Conservation (phyloP, 768 basidiomycete species). For the Agaricus sinodeliciosus region DNA sequence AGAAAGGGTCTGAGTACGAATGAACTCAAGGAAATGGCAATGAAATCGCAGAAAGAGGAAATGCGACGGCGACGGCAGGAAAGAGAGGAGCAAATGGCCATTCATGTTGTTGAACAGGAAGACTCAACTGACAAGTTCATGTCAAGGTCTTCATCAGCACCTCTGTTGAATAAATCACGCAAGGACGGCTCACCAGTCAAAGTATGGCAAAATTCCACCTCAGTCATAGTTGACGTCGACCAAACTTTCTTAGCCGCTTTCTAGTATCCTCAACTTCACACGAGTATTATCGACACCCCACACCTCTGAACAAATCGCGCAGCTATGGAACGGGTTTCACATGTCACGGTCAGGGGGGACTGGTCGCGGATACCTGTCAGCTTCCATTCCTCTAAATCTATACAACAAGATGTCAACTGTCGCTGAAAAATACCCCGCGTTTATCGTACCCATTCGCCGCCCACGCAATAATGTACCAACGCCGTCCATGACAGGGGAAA, state of each 20-base stretch:
- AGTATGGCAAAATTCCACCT: constrained; percentile 14
- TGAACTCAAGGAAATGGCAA: constrained; percentile 21
- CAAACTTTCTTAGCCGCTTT: constrained; percentile 54
- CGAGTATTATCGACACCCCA: constrained; percentile 63
- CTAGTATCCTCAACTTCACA: constrained; percentile 72
- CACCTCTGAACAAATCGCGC: constrained; percentile 65
- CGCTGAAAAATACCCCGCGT: constrained; percentile 64
- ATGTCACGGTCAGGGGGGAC: constrained; percentile 72
- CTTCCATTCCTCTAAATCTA: constrained; percentile 63
- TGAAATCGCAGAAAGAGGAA: constrained; percentile 15
- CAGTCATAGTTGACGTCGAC: constrained; percentile 1
- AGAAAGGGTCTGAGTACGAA: constrained; percentile 38
- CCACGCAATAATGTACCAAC: constrained; percentile 15
- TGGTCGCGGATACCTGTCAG: constrained; percentile 81
- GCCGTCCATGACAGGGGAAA: constrained; percentile 24
- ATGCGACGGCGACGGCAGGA: constrained; percentile 15
- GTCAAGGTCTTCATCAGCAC: background rate
- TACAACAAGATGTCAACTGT: constrained; percentile 66
- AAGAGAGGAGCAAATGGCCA: constrained; percentile 12
- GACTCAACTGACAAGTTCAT: constrained; percentile 3
- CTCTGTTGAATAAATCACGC: constrained; percentile 5
- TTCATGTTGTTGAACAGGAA: constrained; percentile 10
- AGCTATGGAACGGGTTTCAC: constrained; percentile 90
- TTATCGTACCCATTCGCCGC: constrained; percentile 78
- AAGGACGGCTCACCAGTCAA: constrained; percentile 16